phyloP scores from a whole-genome alignment of 768 basidiomycete species.

The Mycena kentingensis region DNA sequence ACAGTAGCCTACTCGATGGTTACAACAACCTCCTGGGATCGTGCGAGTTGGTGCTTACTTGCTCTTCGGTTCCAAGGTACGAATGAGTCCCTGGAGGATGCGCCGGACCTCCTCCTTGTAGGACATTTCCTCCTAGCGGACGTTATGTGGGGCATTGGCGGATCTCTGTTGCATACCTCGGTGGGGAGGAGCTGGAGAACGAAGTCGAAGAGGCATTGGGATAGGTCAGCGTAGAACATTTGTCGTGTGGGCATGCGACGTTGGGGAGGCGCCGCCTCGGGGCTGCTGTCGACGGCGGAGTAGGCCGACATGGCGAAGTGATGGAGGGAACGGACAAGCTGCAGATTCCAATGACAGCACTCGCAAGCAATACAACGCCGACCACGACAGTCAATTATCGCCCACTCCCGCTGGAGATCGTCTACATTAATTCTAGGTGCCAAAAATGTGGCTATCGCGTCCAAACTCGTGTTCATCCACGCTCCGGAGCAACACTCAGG shows the following conservation, averaged over 20 bases:
- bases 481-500: too few relatives aligned
- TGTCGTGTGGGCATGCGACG: conserved; percentile 52
- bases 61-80: conserved; percentile 92
- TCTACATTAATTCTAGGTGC: conserved; percentile 8
- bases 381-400: too few relatives aligned
- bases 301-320: conserved; percentile 18
- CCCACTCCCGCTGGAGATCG: too few relatives aligned
- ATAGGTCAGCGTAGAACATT: conserved; percentile 77
- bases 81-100: conserved; percentile 91
- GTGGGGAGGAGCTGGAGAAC: conserved; percentile 91
- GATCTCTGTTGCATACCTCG: too few relatives aligned
- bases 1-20: conserved; percentile 83
- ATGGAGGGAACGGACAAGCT: too few relatives aligned
- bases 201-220: conserved; percentile 90
- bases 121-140: conserved; percentile 90
- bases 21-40: too few relatives aligned
- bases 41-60: too few relatives aligned
- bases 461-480: too few relatives aligned
- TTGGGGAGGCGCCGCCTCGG: conserved; percentile 23
- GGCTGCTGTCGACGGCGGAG: too few relatives aligned
- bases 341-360: too few relatives aligned
- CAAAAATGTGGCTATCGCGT: conserved; percentile 3
- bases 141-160: too few relatives aligned
- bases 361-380: too few relatives aligned
- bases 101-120: conserved; percentile 97